Percentiles rank a stretch among this genome's conserved stretches.
phyloP scores from a whole-genome alignment of 2,329 filamentous ascomycete species.

The Lasiodiplodia theobromae region DNA sequence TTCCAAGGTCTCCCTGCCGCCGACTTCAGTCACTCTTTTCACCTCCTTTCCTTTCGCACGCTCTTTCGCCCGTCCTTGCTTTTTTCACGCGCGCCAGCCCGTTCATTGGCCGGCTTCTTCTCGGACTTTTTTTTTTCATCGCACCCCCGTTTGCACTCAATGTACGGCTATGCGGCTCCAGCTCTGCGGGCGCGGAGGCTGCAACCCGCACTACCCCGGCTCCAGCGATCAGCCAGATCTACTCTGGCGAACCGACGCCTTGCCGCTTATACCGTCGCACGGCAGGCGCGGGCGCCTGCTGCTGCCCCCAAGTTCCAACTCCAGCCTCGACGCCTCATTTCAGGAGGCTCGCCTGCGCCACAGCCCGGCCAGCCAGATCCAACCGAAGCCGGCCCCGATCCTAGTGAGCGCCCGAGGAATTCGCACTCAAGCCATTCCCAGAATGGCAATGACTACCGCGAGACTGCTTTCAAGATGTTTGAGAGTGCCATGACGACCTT shows the following conservation, averaged over 20 bases:
- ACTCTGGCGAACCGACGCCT: conserved; percentile 14
- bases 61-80: conserved; percentile 31
- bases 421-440: neutral
- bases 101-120: conserved; percentile 28
- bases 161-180: conserved; percentile 16
- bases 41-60: conserved; percentile 32
- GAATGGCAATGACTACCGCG: conserved; percentile 38
- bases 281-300: conserved; percentile 24
- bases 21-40: conserved; percentile 25
- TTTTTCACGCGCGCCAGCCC: neutral
- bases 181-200: conserved; percentile 23
- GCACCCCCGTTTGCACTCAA: conserved; percentile 17
- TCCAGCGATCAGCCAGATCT: conserved; percentile 26
- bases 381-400: conserved; percentile 7
- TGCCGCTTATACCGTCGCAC: conserved; percentile 7
- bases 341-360: conserved; percentile 29
- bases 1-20: conserved; percentile 6
- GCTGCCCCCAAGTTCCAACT: conserved; percentile 3
- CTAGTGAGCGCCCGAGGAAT: neutral
- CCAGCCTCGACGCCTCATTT: conserved; percentile 15
- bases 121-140: conserved; percentile 27
- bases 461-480: conserved; percentile 59
- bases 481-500: conserved; percentile 59
- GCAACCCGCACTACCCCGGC: conserved; percentile 16
- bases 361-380: conserved; percentile 28